Conservation (phyloP, 495 filamentous ascomycete species). For the Aspergillus nidulans region DNA sequence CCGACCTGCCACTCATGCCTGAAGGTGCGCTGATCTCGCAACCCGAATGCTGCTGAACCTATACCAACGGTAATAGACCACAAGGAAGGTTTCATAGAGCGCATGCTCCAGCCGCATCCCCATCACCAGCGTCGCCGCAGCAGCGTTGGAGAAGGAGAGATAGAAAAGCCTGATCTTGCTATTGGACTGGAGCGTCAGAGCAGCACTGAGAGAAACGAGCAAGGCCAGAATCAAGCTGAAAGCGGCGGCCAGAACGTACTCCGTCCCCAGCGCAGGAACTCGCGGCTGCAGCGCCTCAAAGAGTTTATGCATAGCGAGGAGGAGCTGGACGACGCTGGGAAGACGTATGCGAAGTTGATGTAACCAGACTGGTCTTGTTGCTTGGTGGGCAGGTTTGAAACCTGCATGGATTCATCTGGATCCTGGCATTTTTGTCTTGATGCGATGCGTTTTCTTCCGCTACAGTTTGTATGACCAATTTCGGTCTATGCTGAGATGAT, state of each 20-base stretch:
- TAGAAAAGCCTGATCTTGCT: neutral
- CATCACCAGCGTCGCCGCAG: neutral
- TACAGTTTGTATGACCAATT: too few species aligned
- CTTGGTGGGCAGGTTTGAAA: too few species aligned
- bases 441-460: too few species aligned
- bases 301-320: conserved; percentile 9
- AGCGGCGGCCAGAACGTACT: neutral
- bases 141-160: neutral
- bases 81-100: conserved; percentile 11
- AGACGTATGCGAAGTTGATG: conserved; percentile 15
- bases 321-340: conserved; percentile 12
- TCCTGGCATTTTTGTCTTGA: neutral
- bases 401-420: too few species aligned
- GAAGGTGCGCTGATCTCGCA: conserved; percentile 1
- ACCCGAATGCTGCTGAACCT: too few species aligned
- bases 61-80: too few species aligned
- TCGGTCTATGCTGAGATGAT: too few species aligned
- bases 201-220: neutral
- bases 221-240: neutral
- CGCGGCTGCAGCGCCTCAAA: conserved; percentile 7
- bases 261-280: neutral
- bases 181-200: neutral
- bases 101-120: conserved; percentile 1
- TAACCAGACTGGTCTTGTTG: neutral
- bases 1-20: neutral